Conservation (phyloP, 2,329 filamentous ascomycete species). For the Byssothecium circinans region DNA sequence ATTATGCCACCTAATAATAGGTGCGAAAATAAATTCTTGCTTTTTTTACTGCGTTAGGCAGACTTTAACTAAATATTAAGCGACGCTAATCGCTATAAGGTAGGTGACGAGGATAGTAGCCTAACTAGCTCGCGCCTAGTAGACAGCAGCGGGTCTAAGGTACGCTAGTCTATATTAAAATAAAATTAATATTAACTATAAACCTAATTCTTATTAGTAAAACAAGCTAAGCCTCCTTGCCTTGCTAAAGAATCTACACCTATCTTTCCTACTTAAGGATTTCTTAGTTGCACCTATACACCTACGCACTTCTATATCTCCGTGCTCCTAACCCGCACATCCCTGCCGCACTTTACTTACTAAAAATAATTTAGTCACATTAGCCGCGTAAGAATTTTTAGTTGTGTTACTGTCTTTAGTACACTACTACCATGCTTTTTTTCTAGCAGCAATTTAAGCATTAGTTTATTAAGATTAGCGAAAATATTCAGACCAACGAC, state of each 20-base stretch:
- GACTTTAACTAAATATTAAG: no score
- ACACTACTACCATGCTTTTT: not conserved
- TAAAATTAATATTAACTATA: no score
- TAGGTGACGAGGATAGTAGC: no score
- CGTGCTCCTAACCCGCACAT: not conserved
- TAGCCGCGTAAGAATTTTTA: not conserved
- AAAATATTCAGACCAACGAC: not conserved
- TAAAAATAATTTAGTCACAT: conserved; percentile 1
- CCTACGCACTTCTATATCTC: conserved; percentile 1
- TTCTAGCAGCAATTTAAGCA: not conserved
- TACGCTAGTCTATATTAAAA: no score
- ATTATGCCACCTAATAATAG: no score
- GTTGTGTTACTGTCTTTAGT: not conserved
- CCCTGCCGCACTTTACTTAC: not conserved
- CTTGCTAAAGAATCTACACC: not conserved
- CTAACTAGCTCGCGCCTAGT: no score
- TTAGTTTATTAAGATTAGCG: conserved; percentile 1
- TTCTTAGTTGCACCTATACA: not conserved
- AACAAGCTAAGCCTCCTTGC: no score
- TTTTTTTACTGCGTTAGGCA: no score
- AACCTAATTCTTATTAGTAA: no score
- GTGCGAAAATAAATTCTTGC: no score
- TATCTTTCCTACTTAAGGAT: not conserved
- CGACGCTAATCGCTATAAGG: no score
- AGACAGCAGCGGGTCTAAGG: no score